These are phyloP conservation scores for Coemansia javaensis DNA, from an alignment of 192 early-diverging fungal genomes.

Conservation along the genomic window DNA sequence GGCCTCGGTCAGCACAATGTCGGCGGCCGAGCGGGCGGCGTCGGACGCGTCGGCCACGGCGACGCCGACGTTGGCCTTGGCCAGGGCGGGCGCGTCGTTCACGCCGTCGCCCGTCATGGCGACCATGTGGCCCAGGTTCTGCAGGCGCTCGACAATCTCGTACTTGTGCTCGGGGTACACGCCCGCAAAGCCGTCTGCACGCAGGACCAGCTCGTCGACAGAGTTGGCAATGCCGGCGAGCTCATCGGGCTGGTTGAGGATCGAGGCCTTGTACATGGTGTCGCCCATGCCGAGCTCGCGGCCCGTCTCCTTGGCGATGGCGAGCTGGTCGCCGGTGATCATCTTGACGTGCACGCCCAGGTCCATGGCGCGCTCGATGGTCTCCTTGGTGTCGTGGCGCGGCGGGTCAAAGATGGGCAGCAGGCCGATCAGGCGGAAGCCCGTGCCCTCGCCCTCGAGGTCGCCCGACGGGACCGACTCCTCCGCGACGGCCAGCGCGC, in stretches of 20 bases:
- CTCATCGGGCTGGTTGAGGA: conserved; percentile 61
- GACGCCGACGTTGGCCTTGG: conserved; percentile 70
- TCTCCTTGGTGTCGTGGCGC: conserved; percentile 74
- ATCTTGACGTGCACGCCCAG: conserved; percentile 86
- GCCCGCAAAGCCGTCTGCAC: conserved; percentile 64
- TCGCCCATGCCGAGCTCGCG: conserved; percentile 65
- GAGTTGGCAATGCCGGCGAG: conserved; percentile 53
- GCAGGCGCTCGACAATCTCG: conserved; percentile 64
- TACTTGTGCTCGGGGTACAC: conserved; percentile 69
- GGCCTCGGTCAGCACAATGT: conserved; percentile 73
- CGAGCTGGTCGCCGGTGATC: conserved; percentile 91
- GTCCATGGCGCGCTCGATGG: conserved; percentile 67
- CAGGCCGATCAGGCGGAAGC: conserved; percentile 66
- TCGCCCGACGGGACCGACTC: conserved; percentile 59
- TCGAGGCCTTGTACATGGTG: conserved; percentile 65
- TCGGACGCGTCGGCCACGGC: conserved; percentile 72
- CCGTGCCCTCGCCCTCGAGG: conserved; percentile 57
- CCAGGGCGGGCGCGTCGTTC: conserved; percentile 67
- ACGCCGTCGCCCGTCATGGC: conserved; percentile 74
- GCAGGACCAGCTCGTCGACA: conserved; percentile 58
- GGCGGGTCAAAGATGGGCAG: conserved; percentile 75
- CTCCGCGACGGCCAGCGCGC: conserved; percentile 71
- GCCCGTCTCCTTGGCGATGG: conserved; percentile 82
- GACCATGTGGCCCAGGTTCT: conserved; percentile 65
- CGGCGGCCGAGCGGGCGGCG: conserved; percentile 71